Base-by-base conservation (phyloP, 306 rosid species). In the Myrica gale region DNA sequence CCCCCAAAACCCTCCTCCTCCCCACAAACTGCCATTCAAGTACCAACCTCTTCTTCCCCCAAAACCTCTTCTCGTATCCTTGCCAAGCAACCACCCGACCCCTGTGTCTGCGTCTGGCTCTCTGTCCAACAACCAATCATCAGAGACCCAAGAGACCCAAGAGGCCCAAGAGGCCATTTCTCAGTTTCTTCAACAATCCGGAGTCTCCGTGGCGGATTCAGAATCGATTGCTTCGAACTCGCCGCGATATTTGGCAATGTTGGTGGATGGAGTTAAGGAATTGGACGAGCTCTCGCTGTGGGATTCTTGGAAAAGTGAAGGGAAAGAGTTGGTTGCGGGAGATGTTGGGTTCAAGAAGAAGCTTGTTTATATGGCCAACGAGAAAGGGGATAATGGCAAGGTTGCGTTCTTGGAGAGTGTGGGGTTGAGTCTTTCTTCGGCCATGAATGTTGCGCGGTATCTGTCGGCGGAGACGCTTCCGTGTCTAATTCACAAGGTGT, bases 321-420 rank as follows among this genome's bases (percentile, higher is more conserved):
- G 41, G 13, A 69, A 62, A 47, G 48, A 72, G 19, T 17, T 63
- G 41, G 69, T 58, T 9, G 53, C 58, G 9, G 82, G 26, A 15
- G 75, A 5, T 16, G 67, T 56, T 54, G 86, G 81, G 82, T 90
- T 89, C 46, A 86, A 78, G 68, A 94, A 83, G 21, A 92, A 92
- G 84, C 82, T 90, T 26, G 21, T 76, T 81, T 79, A 58, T 20
- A 76, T 95, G 74, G 97, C 96, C 1, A 44, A 67, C 61, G 79
- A 81, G 69, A 95, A 90, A 73, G 95, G 97, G 46, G 98, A 90
- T 71, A 74, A 77, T 12, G 97, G 97, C 0, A 92, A 95, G 78
- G 89, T 92, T 53, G 95, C 93, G 3, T 87, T 87, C 75, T 69
- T 92, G 84, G 98, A 92, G 91, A 87, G 92, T 78, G 80, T 80